Percentiles rank a stretch among this genome's conserved stretches.
Conservation (phyloP, 306 rosid species). For the Fagus sylvatica region DNA sequence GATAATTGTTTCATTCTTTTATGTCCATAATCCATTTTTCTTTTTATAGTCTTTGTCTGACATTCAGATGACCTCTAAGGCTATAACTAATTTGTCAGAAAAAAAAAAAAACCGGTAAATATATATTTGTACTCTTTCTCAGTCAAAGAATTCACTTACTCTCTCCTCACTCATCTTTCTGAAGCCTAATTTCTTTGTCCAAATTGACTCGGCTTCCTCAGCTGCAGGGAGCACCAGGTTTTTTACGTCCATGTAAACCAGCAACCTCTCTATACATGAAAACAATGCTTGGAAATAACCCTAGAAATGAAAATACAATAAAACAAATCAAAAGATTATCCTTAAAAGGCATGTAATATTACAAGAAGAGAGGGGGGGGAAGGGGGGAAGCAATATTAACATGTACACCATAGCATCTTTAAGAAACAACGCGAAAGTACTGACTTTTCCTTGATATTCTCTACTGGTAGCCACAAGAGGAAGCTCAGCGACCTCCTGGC, state of each 20-base stretch:
- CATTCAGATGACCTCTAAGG: not conserved
- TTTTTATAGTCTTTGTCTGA: not conserved
- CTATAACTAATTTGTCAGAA: not conserved
- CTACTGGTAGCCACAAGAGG: constrained; percentile 97
- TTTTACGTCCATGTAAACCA: constrained; percentile 77
- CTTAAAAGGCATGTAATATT: not conserved
- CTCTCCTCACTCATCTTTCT: constrained; percentile 85
- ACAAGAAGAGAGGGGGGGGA: not conserved
- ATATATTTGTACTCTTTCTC: constrained; percentile 8
- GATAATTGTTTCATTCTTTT: not conserved
- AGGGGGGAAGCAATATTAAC: not conserved
- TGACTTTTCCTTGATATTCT: constrained; percentile 92
- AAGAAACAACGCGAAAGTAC: constrained; percentile 22
- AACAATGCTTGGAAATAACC: constrained; percentile 92
- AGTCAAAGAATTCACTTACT: constrained; percentile 41
- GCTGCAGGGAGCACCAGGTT: constrained; percentile 98
- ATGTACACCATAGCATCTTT: not conserved
- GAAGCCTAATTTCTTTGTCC: constrained; percentile 95
- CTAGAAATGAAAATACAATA: constrained; percentile 31
- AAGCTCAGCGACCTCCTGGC: constrained; percentile 90
- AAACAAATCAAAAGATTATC: not conserved
- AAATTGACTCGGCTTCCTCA: constrained; percentile 94
- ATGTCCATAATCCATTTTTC: too few species aligned
- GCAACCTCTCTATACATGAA: constrained; percentile 84
- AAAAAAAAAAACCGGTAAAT: not conserved